Percentiles rank a stretch among this genome's conserved stretches.
Evolutionary conservation across 768 basidiomycete genomes (phyloP).

Genomic region (Leucocoprinus leucothites): DNA sequence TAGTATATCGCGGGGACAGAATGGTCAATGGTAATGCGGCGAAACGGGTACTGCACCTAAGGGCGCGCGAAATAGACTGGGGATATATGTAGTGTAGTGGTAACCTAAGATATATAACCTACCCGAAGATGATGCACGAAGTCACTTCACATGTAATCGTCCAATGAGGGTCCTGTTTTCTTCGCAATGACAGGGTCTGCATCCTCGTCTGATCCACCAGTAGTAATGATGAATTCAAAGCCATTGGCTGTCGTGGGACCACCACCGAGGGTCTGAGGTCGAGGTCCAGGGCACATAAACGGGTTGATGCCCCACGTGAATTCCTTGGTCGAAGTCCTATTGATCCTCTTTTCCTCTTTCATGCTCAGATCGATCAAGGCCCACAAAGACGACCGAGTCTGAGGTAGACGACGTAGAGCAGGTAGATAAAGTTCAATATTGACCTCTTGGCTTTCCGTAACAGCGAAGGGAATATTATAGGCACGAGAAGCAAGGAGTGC

Average conservation of each 20-base stretch:
- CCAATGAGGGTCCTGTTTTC: conserved; percentile 4
- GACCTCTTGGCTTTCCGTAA: conserved; percentile 20
- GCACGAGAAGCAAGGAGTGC: conserved; percentile 26
- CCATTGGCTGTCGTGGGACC: conserved; percentile 9
- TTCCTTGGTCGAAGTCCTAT: conserved; percentile 6
- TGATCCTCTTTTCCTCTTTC: conserved; percentile 5
- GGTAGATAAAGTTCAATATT: conserved; percentile 9
- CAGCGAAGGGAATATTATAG: conserved; percentile 24
- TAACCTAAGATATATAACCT: too few species aligned
- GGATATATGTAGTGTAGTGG: too few species aligned
- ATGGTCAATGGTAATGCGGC: too few species aligned
- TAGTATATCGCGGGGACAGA: too few species aligned
- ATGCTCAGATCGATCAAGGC: neutral
- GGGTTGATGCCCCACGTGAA: conserved; percentile 9
- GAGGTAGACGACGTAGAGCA: conserved; percentile 1
- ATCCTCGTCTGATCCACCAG: conserved; percentile 12
- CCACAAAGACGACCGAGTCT: conserved; percentile 2
- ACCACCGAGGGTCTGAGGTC: conserved; percentile 10
- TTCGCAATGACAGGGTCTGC: neutral
- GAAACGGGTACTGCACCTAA: too few species aligned
- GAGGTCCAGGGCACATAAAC: conserved; percentile 12
- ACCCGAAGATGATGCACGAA: too few species aligned
- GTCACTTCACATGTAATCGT: conserved; percentile 1
- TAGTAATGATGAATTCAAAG: conserved; percentile 9
- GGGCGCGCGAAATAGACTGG: too few species aligned